phyloP scores from a whole-genome alignment of 1,139 yeast species.

The Candida gigantensis region DNA sequence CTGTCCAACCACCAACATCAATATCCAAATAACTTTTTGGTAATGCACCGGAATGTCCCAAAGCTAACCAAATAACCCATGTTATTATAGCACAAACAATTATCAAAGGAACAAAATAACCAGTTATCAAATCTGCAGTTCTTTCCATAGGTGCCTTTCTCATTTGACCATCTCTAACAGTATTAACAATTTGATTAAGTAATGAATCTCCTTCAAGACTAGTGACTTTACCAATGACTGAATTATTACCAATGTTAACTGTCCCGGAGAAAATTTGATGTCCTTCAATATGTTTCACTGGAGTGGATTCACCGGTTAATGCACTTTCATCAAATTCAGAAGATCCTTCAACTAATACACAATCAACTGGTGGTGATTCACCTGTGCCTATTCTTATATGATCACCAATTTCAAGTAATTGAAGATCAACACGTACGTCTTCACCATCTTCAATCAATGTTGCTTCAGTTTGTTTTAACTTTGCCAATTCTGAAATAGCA shows the following conservation, averaged over 20 bases:
- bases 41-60: conserved; percentile 56
- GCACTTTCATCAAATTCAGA: conserved; percentile 76
- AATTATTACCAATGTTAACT: conserved; percentile 56
- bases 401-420: conserved; percentile 65
- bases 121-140: conserved; percentile 68
- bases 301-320: conserved; percentile 69
- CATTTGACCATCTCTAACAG: conserved; percentile 74
- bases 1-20: conserved; percentile 72
- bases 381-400: conserved; percentile 61
- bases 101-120: conserved; percentile 72
- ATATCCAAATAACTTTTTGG: conserved; percentile 60
- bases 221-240: conserved; percentile 58
- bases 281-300: conserved; percentile 49
- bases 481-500: conserved; percentile 56
- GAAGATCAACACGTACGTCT: conserved; percentile 38
- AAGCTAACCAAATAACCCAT: conserved; percentile 67
- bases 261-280: conserved; percentile 77
- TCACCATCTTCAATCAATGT: conserved; percentile 42
- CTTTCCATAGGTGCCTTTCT: conserved; percentile 76
- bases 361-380: conserved; percentile 72
- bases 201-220: conserved; percentile 66
- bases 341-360: conserved; percentile 57
- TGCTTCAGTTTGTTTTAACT: conserved; percentile 53
- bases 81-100: conserved; percentile 59
- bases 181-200: conserved; percentile 66